Conservation (phyloP, 2,329 filamentous ascomycete genomes). For the Trichoderma sp. region DNA sequence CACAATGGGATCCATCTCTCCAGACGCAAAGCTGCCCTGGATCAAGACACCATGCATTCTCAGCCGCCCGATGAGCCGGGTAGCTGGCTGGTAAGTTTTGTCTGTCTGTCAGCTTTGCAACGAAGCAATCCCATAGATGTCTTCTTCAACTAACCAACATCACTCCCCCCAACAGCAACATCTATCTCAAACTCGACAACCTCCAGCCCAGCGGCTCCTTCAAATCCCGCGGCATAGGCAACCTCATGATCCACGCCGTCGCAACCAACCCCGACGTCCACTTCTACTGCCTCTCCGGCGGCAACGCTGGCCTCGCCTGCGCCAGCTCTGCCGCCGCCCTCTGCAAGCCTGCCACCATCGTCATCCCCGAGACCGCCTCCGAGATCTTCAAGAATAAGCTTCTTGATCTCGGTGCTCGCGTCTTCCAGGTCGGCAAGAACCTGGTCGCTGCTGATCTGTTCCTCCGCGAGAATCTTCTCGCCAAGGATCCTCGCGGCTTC, state of each 20-base stretch:
- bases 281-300: conserved; percentile 79
- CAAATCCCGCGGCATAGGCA: conserved; percentile 76
- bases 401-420: conserved; percentile 62
- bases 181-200: conserved; percentile 83
- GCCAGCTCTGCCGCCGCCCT: conserved; percentile 68
- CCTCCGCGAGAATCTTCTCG: conserved; percentile 57
- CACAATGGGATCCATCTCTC: conserved; percentile 41
- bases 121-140: not conserved
- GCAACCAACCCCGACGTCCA: conserved; percentile 44
- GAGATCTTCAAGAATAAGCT: conserved; percentile 71
- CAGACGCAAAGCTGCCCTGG: conserved; percentile 55
- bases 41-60: conserved; percentile 68
- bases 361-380: conserved; percentile 65
- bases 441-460: conserved; percentile 69
- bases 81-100: conserved; percentile 64
- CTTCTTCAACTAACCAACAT: not conserved
- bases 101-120: not conserved
- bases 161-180: conserved; percentile 49
- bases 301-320: conserved; percentile 81
- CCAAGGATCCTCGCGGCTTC: conserved; percentile 50
- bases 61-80: conserved; percentile 63
- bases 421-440: conserved; percentile 64
- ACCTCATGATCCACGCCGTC: conserved; percentile 55
- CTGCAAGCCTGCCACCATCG: conserved; percentile 66
- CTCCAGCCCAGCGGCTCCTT: conserved; percentile 83